Base-by-base conservation (phyloP, 164 flowering plant genomes). In the Liriodendron chinense region DNA sequence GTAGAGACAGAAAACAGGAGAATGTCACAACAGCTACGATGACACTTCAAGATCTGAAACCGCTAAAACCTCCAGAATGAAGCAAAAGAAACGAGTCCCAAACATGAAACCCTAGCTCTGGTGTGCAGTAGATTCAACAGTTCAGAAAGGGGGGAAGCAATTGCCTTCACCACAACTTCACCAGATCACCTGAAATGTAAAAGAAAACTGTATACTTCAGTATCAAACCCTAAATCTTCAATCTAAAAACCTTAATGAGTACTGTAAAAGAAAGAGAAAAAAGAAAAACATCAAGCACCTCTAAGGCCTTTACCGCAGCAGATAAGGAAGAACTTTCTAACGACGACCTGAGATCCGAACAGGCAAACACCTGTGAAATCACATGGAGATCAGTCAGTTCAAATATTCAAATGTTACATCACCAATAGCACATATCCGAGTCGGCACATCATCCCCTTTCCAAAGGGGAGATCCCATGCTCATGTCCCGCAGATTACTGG, bases 121-220 rank as follows among this genome's bases (percentile, higher is more conserved):
- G 5, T 7, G 43, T 34, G 43, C 43, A 34, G 43, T n/a, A 48
- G 25, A 10, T 24, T 18, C 28, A 3, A 28, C 10, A 16, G 67
- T 64, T n/a, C 13, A 26, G 10, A 64, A 64, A 64, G 28, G 28
- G 10, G 22, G 34, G 24, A 64, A 64, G 24, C 22, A 14, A 64
- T 26, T 12, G 20, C 67, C 67, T 25, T 47, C 18, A 20, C 68
- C 14, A 49, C 7, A 47, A 63, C 47, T 34, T 1, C 50, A 28
- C 59, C 63, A 75, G 26, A 63, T 25, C 68, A 69, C 34, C 66
- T 18, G 67, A 72, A 66, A 72, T 34, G 24, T 1, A 65, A 72
- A 56, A 8, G 21, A 72, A 66, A 66, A 24, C 16, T 6, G 66
- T 57, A 56, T 53, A 67, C 28, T 47, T 20, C n/a, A 72, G 34